phyloP scores from a whole-genome alignment of 805 yeast species.

The Candida oleophila region DNA sequence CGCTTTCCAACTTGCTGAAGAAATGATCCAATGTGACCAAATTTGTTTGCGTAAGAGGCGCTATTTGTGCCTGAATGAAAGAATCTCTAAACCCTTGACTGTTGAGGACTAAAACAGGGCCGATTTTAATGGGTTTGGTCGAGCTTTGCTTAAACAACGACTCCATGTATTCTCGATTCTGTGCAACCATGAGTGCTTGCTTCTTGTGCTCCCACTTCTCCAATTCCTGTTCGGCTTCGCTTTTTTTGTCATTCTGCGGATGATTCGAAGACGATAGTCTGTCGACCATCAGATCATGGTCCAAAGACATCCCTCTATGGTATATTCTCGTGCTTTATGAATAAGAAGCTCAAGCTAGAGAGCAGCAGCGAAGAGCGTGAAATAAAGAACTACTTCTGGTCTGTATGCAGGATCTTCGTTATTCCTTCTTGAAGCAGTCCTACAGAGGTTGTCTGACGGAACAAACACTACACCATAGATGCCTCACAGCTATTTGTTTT shows the following conservation, averaged over 20 bases:
- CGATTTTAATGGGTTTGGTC: slow-evolving; percentile 42
- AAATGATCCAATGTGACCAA: slow-evolving; percentile 40
- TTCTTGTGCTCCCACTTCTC: slow-evolving; percentile 25
- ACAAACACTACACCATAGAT: background rate
- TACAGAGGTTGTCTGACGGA: too few species aligned
- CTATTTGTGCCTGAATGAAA: slow-evolving; percentile 47
- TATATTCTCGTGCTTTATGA: too few species aligned
- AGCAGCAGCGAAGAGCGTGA: too few species aligned
- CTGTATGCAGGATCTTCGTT: background rate
- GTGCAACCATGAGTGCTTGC: slow-evolving; percentile 30
- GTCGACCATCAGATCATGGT: slow-evolving; percentile 32
- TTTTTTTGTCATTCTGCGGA: slow-evolving; percentile 4
- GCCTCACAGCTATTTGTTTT: background rate
- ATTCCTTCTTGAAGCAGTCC: too few species aligned
- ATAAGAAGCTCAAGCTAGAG: too few species aligned
- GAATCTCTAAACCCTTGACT: slow-evolving; percentile 44
- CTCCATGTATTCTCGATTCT: slow-evolving; percentile 32
- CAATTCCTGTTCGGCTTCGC: slow-evolving; percentile 25
- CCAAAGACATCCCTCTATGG: slow-evolving; percentile 11
- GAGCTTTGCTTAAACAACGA: slow-evolving; percentile 31
- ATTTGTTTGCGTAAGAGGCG: slow-evolving; percentile 42
- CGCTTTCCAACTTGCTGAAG: slow-evolving; percentile 40
- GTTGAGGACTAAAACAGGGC: slow-evolving; percentile 49
- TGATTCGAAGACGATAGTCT: slow-evolving; percentile 15
- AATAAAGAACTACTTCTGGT: background rate